phyloP scores from a whole-genome alignment of 768 basidiomycete genomes.

The Trametes villosa region DNA sequence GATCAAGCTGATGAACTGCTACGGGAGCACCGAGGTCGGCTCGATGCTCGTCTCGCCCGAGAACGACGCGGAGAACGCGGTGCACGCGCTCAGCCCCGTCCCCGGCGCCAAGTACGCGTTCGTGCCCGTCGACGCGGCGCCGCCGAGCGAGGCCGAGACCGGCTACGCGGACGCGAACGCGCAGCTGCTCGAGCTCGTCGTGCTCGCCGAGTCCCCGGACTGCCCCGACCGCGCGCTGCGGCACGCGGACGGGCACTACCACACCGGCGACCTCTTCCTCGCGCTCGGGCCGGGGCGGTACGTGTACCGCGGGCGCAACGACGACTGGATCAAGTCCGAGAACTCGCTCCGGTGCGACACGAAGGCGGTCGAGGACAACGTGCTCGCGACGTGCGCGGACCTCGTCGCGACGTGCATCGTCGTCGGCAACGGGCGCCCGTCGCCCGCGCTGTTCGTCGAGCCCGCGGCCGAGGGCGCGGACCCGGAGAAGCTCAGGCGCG shows the following conservation, averaged over 20 bases:
- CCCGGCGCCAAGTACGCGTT: constrained; percentile 69
- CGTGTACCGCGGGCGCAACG: constrained; percentile 71
- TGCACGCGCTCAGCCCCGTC: constrained; percentile 56
- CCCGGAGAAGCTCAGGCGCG: constrained; percentile 65
- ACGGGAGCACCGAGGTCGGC: constrained; percentile 35
- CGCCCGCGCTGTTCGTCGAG: constrained; percentile 78
- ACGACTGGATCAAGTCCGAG: constrained; percentile 87
- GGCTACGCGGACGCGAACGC: constrained; percentile 54
- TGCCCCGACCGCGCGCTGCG: constrained; percentile 68
- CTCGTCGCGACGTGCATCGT: constrained; percentile 77
- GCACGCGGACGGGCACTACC: constrained; percentile 68
- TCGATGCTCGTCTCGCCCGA: constrained; percentile 37
- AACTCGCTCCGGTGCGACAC: constrained; percentile 81
- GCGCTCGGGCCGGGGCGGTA: constrained; percentile 62
- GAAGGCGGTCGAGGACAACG: constrained; percentile 81
- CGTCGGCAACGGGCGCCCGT: constrained; percentile 75
- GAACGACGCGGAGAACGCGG: constrained; percentile 40
- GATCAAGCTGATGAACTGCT: constrained; percentile 50
- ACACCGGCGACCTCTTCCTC: constrained; percentile 81
- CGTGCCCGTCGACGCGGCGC: constrained; percentile 54
- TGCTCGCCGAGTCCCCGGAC: constrained; percentile 67
- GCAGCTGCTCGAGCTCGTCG: constrained; percentile 67
- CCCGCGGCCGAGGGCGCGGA: constrained; percentile 53
- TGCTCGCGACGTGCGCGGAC: constrained; percentile 61
- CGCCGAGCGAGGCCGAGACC: constrained; percentile 30